phyloP scores from a whole-genome alignment of 371 early-diverging fungal species.

The Mortierella sp. region DNA sequence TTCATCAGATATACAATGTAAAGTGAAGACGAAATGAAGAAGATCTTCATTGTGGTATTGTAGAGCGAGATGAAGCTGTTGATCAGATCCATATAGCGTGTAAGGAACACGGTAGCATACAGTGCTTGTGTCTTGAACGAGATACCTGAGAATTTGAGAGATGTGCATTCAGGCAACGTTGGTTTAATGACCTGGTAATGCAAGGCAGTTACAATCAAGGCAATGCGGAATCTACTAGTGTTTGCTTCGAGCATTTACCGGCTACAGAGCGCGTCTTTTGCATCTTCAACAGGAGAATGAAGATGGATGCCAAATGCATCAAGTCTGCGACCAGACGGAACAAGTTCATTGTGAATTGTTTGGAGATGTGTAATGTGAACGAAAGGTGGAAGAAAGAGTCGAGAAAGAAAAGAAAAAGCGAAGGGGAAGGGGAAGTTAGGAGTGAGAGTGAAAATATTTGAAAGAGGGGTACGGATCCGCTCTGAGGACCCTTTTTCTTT shows the following conservation, averaged over 20 bases:
- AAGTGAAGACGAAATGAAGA: constrained; percentile 89
- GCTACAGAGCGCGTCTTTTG: constrained; percentile 88
- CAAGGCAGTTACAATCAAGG: no score
- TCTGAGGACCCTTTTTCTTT: no score
- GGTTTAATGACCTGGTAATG: neutral
- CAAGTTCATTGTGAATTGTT: constrained; percentile 53
- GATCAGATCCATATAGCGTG: constrained; percentile 98
- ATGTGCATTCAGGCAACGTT: neutral
- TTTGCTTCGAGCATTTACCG: constrained; percentile 62
- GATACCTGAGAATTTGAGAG: constrained; percentile 76
- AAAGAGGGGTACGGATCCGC: no score
- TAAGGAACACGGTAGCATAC: constrained; percentile 93
- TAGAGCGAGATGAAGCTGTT: constrained; percentile 84
- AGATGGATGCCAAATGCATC: constrained; percentile 95
- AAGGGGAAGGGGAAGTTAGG: no score
- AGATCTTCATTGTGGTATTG: constrained; percentile 96
- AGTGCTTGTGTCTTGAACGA: constrained; percentile 97
- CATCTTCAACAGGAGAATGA: constrained; percentile 93
- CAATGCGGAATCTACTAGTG: no score
- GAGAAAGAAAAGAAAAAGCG: neutral
- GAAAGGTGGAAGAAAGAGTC: neutral
- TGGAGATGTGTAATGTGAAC: neutral
- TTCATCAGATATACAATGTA: constrained; percentile 96
- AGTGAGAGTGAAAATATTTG: no score
- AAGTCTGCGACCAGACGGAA: constrained; percentile 94